A percentile compares a stretch with the other conserved stretches of the same genome.
These are phyloP conservation scores for Canariomyces notabilis DNA, from an alignment of 2,329 filamentous ascomycete genomes.

Conservation along the genomic window DNA sequence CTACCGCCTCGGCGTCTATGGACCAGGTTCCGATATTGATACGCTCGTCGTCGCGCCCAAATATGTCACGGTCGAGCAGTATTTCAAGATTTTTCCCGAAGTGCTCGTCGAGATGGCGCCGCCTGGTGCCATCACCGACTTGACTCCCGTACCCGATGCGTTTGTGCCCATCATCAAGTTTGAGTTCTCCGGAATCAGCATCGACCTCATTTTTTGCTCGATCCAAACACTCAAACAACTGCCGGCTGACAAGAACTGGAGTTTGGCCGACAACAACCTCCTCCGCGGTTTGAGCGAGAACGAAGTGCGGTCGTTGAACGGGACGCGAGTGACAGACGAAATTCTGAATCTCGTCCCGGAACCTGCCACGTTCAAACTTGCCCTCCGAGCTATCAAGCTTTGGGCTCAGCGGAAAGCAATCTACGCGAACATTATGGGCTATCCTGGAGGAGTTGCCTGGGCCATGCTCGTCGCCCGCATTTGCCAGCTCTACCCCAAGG, in stretches of 20 bases:
- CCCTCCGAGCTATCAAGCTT: constrained; percentile 86
- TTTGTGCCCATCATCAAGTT: constrained; percentile 98
- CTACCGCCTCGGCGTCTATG: constrained; percentile 88
- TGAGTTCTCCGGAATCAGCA: constrained; percentile 83
- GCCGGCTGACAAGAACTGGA: constrained; percentile 60
- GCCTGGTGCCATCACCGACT: constrained; percentile 73
- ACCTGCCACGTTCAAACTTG: constrained; percentile 81
- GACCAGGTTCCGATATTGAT: constrained; percentile 95
- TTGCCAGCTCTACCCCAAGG: constrained; percentile 92
- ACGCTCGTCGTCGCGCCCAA: constrained; percentile 88
- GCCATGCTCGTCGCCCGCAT: constrained; percentile 95
- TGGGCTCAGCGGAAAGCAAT: constrained; percentile 92
- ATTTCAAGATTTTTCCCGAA: constrained; percentile 83
- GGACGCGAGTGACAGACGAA: constrained; percentile 89
- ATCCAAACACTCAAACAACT: constrained; percentile 66
- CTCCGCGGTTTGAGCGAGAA: constrained; percentile 81
- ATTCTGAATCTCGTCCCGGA: constrained; percentile 87
- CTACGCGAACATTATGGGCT: constrained; percentile 94
- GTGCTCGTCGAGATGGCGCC: constrained; percentile 72
- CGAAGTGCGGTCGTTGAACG: constrained; percentile 85
- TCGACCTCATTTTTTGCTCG: constrained; percentile 86
- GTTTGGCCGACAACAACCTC: constrained; percentile 76
- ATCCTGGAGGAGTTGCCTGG: constrained; percentile 95
- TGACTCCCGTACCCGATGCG: constrained; percentile 81
- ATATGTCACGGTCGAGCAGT: constrained; percentile 83